Percentiles rank a stretch among this genome's conserved stretches.
Conservation (phyloP, 768 basidiomycete species). For the Collybia sp. region DNA sequence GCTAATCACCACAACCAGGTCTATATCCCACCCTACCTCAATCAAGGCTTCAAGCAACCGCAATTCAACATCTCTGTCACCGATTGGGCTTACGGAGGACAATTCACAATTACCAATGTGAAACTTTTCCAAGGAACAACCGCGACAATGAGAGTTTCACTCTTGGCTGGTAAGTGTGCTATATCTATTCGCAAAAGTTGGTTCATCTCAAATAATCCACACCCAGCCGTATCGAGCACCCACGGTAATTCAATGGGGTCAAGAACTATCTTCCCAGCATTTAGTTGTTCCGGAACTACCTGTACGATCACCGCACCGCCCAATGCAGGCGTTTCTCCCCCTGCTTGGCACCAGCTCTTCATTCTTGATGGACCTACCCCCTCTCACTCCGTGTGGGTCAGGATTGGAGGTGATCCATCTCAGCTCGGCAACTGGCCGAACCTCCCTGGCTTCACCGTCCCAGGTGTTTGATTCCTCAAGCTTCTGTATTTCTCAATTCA, state of each 20-base stretch:
- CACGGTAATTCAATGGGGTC: constrained; percentile 78
- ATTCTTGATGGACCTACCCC: constrained; percentile 78
- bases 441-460: constrained; percentile 60
- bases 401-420: constrained; percentile 75
- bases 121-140: constrained; percentile 37
- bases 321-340: constrained; percentile 61
- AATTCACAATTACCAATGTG: constrained; percentile 49
- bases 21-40: constrained; percentile 87
- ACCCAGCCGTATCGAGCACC: constrained; percentile 63
- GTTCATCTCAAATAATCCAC: constrained; percentile 3
- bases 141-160: constrained; percentile 50
- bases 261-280: constrained; percentile 68
- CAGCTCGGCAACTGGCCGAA: constrained; percentile 71
- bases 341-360: constrained; percentile 75
- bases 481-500: constrained; percentile 6
- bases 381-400: constrained; percentile 68
- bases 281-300: constrained; percentile 61
- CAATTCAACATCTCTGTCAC: constrained; percentile 49
- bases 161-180: constrained; percentile 50
- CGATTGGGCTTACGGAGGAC: constrained; percentile 60
- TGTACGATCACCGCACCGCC: constrained; percentile 81
- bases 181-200: background rate
- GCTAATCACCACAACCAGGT: constrained; percentile 26
- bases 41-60: constrained; percentile 56
- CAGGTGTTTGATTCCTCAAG: constrained; percentile 46